Conservation (phyloP, 2,329 filamentous ascomycete species). For the Ceratocystis huliohia region DNA sequence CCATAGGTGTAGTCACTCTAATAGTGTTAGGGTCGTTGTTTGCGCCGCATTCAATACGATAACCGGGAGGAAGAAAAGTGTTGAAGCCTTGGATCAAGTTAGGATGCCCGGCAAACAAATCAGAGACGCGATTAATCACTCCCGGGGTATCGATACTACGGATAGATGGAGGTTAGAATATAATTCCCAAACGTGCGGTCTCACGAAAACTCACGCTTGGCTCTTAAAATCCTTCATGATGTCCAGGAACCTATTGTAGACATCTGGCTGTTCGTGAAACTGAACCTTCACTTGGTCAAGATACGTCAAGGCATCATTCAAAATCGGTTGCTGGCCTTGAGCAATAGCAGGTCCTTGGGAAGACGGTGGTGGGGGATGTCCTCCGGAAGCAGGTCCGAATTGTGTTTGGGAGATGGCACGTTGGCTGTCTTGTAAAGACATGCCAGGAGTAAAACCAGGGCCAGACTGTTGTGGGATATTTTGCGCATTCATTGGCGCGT, state of each 20-base stretch:
- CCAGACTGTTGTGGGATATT: constrained; percentile 37
- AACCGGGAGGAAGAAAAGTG: constrained; percentile 89
- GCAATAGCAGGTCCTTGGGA: constrained; percentile 30
- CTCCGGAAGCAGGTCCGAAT: constrained; percentile 18
- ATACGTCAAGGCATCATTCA: constrained; percentile 72
- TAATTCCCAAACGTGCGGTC: not conserved
- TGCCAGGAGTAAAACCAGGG: constrained; percentile 6
- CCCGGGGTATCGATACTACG: constrained; percentile 76
- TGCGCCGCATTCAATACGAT: constrained; percentile 89
- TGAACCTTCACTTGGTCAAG: constrained; percentile 97
- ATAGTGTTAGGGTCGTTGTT: constrained; percentile 94
- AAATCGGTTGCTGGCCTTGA: constrained; percentile 34
- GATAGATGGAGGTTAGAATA: not conserved
- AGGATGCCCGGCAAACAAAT: constrained; percentile 88
- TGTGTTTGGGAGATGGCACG: constrained; percentile 20
- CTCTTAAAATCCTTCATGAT: constrained; percentile 99
- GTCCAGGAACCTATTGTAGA: constrained; percentile 92
- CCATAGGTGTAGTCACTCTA: constrained; percentile 90
- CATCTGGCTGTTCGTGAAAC: constrained; percentile 91
- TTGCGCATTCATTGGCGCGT: constrained; percentile 42
- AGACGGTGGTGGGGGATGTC: constrained; percentile 26
- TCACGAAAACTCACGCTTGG: constrained; percentile 55
- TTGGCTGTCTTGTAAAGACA: constrained; percentile 31
- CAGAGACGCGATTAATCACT: constrained; percentile 91
- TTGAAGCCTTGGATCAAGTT: constrained; percentile 96